These are phyloP conservation scores for Plasmodium ovale DNA, from an alignment of 169 alveolate genomes.

Conservation along the genomic window DNA sequence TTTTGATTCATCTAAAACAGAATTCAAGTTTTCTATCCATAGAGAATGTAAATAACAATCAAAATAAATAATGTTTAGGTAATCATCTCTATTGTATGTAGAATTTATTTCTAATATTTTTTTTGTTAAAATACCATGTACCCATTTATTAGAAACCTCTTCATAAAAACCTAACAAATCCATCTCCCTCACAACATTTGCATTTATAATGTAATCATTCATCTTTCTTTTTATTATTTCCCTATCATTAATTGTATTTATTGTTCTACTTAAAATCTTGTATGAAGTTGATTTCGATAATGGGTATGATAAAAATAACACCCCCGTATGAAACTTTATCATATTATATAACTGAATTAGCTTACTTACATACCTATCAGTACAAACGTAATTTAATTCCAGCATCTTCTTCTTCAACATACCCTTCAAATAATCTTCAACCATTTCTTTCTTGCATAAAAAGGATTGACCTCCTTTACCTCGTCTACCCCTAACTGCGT, in stretches of 20 bases:
- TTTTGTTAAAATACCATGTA: conserved; percentile 79
- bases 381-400: conserved; percentile 69
- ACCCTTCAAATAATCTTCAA: conserved; percentile 64
- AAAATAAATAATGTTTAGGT: conserved; percentile 96
- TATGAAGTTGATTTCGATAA: conserved; percentile 71
- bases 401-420: conserved; percentile 68
- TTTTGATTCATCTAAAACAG: conserved; percentile 98
- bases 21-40: conserved; percentile 99
- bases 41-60: conserved; percentile 99
- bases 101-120: conserved; percentile 73
- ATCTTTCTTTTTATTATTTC: conserved; percentile 74
- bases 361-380: conserved; percentile 58
- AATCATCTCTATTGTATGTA: conserved; percentile 75
- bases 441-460: conserved; percentile 66
- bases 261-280: conserved; percentile 58
- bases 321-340: conserved; percentile 70
- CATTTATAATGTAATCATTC: conserved; percentile 66
- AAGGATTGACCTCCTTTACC: conserved; percentile 3
- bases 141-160: conserved; percentile 76
- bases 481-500: neutral
- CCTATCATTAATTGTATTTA: conserved; percentile 72
- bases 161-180: conserved; percentile 64
- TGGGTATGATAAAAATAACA: conserved; percentile 67
- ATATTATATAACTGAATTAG: conserved; percentile 70
- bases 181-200: conserved; percentile 38